Evolutionary conservation across 495 filamentous ascomycete species (phyloP).

Genomic region (Margaritispora aquatica): DNA sequence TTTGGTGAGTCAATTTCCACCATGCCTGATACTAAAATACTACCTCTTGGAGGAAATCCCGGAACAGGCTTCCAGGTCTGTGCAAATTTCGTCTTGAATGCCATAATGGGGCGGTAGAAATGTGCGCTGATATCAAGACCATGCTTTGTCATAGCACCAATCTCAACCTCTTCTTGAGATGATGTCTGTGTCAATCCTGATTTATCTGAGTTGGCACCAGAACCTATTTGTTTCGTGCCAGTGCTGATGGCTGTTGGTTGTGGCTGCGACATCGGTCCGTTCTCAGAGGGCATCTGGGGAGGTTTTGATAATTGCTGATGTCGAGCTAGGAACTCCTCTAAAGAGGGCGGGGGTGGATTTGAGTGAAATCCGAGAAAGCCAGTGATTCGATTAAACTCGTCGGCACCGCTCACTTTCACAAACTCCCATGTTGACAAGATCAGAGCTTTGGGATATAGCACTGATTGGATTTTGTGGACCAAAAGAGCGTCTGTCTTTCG

Average conservation of each 20-base stretch:
- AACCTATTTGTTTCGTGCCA: constrained; percentile 2
- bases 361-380: constrained; percentile 16
- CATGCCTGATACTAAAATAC: constrained; percentile 56
- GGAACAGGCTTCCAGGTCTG: constrained; percentile 36
- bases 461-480: constrained; percentile 30
- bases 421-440: constrained; percentile 31
- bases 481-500: constrained; percentile 35
- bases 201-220: constrained; percentile 24
- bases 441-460: constrained; percentile 36
- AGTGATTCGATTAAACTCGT: constrained; percentile 23
- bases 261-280: constrained; percentile 3
- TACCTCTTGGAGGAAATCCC: constrained; percentile 51
- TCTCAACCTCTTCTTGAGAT: neutral
- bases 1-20: constrained; percentile 56
- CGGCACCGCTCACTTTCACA: constrained; percentile 22
- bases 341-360: constrained; percentile 1
- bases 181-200: neutral
- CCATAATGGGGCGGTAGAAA: constrained; percentile 30
- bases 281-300: constrained; percentile 4
- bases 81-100: constrained; percentile 47
- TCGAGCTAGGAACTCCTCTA: constrained; percentile 17
- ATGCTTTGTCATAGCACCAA: neutral
- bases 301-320: constrained; percentile 9
- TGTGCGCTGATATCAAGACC: constrained; percentile 20
- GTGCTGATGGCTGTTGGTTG: neutral